Conservation (phyloP, 106 monocot genomes). For the Platanthera guangdongensis region DNA sequence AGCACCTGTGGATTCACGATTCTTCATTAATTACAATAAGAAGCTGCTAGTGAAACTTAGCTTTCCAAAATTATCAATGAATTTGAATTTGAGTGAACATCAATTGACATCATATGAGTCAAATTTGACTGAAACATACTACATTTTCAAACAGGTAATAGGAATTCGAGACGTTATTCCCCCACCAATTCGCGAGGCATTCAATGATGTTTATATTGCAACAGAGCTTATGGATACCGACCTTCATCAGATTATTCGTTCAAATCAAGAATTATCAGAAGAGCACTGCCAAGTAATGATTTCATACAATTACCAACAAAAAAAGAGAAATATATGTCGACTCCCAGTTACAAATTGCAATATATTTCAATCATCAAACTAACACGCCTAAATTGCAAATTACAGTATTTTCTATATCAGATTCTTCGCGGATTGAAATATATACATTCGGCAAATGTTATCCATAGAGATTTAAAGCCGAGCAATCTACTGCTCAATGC, state of each 20-base stretch:
- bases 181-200: slow-evolving; percentile 15
- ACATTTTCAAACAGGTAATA: slow-evolving; percentile 17
- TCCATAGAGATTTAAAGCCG: slow-evolving; percentile 92
- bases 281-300: slow-evolving; percentile 26
- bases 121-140: background rate
- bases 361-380: background rate
- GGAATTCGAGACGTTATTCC: slow-evolving; percentile 30
- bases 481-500: slow-evolving; percentile 86
- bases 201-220: slow-evolving; percentile 35
- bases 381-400: background rate
- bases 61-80: too few species aligned
- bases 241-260: slow-evolving; percentile 32
- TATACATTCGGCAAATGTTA: slow-evolving; percentile 92
- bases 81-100: background rate
- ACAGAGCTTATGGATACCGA: slow-evolving; percentile 33
- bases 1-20: background rate
- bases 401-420: slow-evolving; percentile 96
- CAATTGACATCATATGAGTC: background rate
- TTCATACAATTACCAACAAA: background rate
- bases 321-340: background rate
- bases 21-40: background rate
- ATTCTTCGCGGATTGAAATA: slow-evolving; percentile 92
- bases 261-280: slow-evolving; percentile 32
- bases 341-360: background rate
- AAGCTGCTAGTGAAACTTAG: background rate